These are phyloP conservation scores for Umbilicus rupestris DNA, from an alignment of 164 flowering plant genomes.

Conservation along the genomic window DNA sequence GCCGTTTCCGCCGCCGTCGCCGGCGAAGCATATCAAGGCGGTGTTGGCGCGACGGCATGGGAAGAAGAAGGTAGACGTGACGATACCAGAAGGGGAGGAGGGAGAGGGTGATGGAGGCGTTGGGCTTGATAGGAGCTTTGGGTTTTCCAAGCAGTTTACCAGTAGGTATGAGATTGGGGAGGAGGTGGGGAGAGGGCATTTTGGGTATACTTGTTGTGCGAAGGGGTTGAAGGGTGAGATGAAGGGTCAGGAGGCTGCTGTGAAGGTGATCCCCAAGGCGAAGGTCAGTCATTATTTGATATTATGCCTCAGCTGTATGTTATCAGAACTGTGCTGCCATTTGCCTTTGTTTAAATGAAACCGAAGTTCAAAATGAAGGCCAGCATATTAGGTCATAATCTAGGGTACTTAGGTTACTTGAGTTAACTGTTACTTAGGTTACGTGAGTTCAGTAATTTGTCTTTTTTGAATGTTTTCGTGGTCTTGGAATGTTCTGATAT, in stretches of 20 bases:
- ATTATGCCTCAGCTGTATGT: background rate
- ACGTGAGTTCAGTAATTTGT: background rate
- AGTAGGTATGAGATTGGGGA: slow-evolving; percentile 45
- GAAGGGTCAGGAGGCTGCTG: slow-evolving; percentile 54
- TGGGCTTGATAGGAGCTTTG: slow-evolving; percentile 48
- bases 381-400: background rate
- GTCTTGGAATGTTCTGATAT: background rate
- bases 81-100: slow-evolving; percentile 26
- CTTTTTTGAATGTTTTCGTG: background rate
- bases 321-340: background rate
- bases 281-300: slow-evolving; percentile 26
- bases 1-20: slow-evolving; percentile 53
- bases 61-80: slow-evolving; percentile 16
- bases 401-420: background rate
- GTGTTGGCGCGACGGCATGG: slow-evolving; percentile 33
- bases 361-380: background rate
- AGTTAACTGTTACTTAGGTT: background rate
- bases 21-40: slow-evolving; percentile 52
- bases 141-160: slow-evolving; percentile 44
- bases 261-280: slow-evolving; percentile 53
- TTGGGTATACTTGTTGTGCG: slow-evolving; percentile 60
- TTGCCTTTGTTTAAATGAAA: background rate
- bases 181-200: slow-evolving; percentile 66
- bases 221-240: slow-evolving; percentile 43
- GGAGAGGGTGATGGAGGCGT: slow-evolving; percentile 19